These are phyloP conservation scores for Monosporascus sp. DNA, from an alignment of 2,329 filamentous ascomycete species.

Conservation along the genomic window DNA sequence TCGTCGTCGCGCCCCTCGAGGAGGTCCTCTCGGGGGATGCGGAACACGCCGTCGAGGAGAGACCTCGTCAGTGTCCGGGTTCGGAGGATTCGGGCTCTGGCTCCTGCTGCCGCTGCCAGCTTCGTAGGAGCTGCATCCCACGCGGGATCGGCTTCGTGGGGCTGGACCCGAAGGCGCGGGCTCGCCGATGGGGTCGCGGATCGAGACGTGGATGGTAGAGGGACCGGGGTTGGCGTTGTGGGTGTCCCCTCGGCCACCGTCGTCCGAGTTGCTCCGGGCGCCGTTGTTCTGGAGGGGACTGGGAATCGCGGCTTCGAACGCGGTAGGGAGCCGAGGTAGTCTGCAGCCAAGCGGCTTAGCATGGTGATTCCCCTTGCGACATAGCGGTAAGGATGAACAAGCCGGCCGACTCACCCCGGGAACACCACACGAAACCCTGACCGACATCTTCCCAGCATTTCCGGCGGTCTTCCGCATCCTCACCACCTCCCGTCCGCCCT, in stretches of 20 bases:
- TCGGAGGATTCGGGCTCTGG: neutral
- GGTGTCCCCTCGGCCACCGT: conserved; percentile 6
- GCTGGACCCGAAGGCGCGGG: conserved; percentile 42
- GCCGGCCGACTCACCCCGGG: too few relatives aligned
- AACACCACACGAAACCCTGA: neutral
- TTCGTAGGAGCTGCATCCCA: conserved; percentile 36
- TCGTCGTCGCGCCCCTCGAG: neutral
- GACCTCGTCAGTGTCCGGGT: neutral
- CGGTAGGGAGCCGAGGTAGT: too few relatives aligned
- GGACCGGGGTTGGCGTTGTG: neutral
- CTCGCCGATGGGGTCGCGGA: conserved; percentile 43
- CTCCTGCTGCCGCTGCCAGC: conserved; percentile 3
- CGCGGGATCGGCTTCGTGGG: conserved; percentile 47
- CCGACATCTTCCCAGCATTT: conserved; percentile 12
- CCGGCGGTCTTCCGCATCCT: conserved; percentile 15
- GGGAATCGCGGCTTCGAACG: neutral
- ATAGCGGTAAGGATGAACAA: too few relatives aligned
- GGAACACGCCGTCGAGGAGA: neutral
- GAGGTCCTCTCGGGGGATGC: neutral
- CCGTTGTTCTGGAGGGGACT: conserved; percentile 7
- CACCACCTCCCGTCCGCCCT: conserved; percentile 40
- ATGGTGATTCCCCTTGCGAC: neutral
- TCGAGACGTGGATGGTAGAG: conserved; percentile 46
- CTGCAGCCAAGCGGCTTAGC: too few relatives aligned
- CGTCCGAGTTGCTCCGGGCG: conserved; percentile 8